Percentiles rank a stretch among this genome's conserved stretches.
Evolutionary conservation across 345 rosid genomes (phyloP).

Genomic region (Eucalyptus camaldulensis): DNA sequence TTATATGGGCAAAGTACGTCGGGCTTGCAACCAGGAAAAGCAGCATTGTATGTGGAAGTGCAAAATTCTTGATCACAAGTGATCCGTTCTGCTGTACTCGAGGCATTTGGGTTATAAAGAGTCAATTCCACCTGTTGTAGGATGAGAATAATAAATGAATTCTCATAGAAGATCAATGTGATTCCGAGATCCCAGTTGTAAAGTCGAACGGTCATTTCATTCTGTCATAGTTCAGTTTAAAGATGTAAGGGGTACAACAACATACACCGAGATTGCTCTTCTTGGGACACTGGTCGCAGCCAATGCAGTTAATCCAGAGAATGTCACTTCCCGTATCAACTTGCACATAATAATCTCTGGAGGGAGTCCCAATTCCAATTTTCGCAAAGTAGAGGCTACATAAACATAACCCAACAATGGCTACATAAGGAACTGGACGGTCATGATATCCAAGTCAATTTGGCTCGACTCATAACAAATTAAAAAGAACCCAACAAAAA

Average conservation of each 20-base stretch:
- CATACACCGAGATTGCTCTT: constrained; percentile 67
- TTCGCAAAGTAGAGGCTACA: constrained; percentile 65
- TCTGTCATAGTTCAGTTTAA: background rate
- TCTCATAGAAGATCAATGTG: background rate
- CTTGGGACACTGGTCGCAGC: constrained; percentile 55
- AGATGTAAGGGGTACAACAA: background rate
- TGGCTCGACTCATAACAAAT: background rate
- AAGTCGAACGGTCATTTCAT: background rate
- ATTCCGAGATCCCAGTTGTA: background rate
- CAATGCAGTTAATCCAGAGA: constrained; percentile 77
- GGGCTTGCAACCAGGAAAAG: constrained; percentile 39
- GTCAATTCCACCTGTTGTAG: constrained; percentile 39
- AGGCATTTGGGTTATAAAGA: constrained; percentile 35
- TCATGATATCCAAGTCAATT: background rate
- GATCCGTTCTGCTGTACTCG: constrained; percentile 28
- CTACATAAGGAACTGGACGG: background rate
- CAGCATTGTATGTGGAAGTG: constrained; percentile 17
- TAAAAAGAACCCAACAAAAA: background rate
- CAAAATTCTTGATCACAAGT: constrained; percentile 54
- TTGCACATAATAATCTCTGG: constrained; percentile 73
- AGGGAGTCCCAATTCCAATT: constrained; percentile 62
- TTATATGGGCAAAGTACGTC: constrained; percentile 36
- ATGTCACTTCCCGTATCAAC: constrained; percentile 94
- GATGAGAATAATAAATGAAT: background rate
- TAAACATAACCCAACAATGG: constrained; percentile 6